phyloP scores from a whole-genome alignment of 1,284 basidiomycete genomes.

The Cryptococcus sp. region DNA sequence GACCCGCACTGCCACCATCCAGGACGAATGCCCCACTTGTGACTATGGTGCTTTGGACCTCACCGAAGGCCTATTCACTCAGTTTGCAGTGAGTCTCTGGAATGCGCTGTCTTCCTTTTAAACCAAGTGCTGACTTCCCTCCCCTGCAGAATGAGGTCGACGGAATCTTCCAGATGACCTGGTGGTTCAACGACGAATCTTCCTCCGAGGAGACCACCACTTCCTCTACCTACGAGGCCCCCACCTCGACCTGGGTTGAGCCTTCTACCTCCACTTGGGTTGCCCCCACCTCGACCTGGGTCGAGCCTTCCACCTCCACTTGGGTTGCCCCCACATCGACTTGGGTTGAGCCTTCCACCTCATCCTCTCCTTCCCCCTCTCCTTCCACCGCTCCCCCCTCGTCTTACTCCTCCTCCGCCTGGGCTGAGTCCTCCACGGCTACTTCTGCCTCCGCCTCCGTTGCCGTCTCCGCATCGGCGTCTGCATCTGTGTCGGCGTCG shows the following conservation, averaged over 20 bases:
- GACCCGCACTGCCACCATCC: conserved; percentile 60
- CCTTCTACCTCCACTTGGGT: conserved; percentile 35
- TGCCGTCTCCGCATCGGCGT: conserved; percentile 21
- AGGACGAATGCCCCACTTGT: conserved; percentile 57
- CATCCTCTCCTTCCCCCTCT: conserved; percentile 27
- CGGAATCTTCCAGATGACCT: conserved; percentile 62
- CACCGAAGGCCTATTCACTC: conserved; percentile 66
- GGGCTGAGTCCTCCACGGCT: not conserved
- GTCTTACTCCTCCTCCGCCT: conserved; percentile 27
- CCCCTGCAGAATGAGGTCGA: conserved; percentile 37
- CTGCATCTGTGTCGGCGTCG: conserved; percentile 16
- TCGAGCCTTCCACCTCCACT: conserved; percentile 24
- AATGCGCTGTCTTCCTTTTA: conserved; percentile 6
- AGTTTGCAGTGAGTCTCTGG: conserved; percentile 35
- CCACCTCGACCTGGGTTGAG: conserved; percentile 25
- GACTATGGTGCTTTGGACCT: conserved; percentile 69
- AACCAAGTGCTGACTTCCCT: conserved; percentile 50
- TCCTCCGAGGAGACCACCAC: conserved; percentile 21
- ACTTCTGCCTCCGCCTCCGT: conserved; percentile 14
- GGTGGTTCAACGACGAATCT: conserved; percentile 55
- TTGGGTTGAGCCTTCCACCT: conserved; percentile 26
- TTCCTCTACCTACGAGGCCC: conserved; percentile 23
- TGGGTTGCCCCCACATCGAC: conserved; percentile 31
- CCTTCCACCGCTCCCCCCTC: conserved; percentile 34
- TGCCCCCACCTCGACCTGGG: conserved; percentile 31